Evolutionary conservation across 257 asterid species (phyloP), one percentile per base, ranked within the genome.

Genomic region (Rehmannia glutinosa): DNA sequence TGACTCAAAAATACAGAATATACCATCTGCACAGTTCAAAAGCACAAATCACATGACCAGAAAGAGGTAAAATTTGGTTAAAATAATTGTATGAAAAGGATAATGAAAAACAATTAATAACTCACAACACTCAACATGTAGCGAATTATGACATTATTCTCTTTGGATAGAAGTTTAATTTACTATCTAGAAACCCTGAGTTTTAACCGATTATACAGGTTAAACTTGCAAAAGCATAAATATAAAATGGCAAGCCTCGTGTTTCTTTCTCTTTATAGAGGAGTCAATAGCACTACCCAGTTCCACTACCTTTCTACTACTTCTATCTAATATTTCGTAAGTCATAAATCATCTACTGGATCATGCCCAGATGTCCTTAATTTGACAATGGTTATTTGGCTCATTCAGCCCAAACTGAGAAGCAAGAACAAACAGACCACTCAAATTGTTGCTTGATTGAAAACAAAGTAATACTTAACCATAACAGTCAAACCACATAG

Each of bases 341-440:
- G 35, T 19, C 33, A 55, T 4, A 47, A 46, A 56, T 76, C 23
- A 20, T 15, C 5, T n/a, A 39, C 46, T n/a, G 38, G 51, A 55
- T 33, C 63, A 47, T 20, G 15, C 39, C 47, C 12, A 36, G 38
- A 24, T 23, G n/a, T n/a, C 7, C 36, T 11, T 28, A 10, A 33
- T 11, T 57, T 27, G 55, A 54, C 32, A 54, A 61, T 19, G 61
- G 35, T 36, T 25, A 38, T 42, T 62, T 13, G 47, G 17, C 15
- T 35, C 70, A 42, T 33, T 33, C 71, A 61, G 70, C 41, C 13
- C 32, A 43, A 56, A 58, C 33, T 36, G 33, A 46, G 69, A 74
- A 43, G 54, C 62, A 55, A 20, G 43, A 8, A 46, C 41, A 52
- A 50, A 47, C 3, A 38, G 27, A 71, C 16, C 8, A 41, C 33